phyloP scores from a whole-genome alignment of 1,284 basidiomycete species.

The Cryptococcus sp. region DNA sequence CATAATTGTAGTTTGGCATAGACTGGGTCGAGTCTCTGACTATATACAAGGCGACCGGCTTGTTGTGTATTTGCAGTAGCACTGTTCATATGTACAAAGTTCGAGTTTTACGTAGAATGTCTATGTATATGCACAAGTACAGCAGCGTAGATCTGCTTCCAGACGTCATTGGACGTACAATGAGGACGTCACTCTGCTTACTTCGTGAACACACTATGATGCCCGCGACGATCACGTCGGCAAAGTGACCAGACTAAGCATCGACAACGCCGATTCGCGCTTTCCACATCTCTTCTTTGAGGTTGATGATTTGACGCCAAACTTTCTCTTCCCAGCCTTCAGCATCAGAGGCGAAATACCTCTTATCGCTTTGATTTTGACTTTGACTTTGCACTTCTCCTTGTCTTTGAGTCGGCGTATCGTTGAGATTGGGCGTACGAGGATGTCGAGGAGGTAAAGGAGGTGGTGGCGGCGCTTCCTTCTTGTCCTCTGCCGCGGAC shows the following conservation, averaged over 20 bases:
- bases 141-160: too few relatives aligned
- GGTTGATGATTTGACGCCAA: constrained; percentile 76
- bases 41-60: too few relatives aligned
- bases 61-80: too few relatives aligned
- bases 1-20: too few relatives aligned
- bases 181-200: constrained; percentile 2
- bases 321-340: constrained; percentile 84
- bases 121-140: too few relatives aligned
- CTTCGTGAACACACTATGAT: neutral
- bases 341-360: constrained; percentile 23
- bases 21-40: too few relatives aligned
- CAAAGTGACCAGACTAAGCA: constrained; percentile 4
- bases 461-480: constrained; percentile 5
- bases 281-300: constrained; percentile 90
- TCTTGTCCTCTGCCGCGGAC: neutral
- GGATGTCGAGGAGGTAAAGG: constrained; percentile 36
- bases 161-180: neutral
- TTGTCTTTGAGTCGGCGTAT: neutral
- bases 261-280: constrained; percentile 69
- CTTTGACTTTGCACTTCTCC: constrained; percentile 11
- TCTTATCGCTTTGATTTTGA: constrained; percentile 14
- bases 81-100: too few relatives aligned
- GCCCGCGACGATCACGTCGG: neutral
- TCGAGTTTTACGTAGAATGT: too few relatives aligned
- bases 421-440: constrained; percentile 16